Evolutionary conservation across 352 stramenopile genomes (phyloP), one percentile per base, ranked within the genome.

Genomic region (Globisporangium canariense): DNA sequence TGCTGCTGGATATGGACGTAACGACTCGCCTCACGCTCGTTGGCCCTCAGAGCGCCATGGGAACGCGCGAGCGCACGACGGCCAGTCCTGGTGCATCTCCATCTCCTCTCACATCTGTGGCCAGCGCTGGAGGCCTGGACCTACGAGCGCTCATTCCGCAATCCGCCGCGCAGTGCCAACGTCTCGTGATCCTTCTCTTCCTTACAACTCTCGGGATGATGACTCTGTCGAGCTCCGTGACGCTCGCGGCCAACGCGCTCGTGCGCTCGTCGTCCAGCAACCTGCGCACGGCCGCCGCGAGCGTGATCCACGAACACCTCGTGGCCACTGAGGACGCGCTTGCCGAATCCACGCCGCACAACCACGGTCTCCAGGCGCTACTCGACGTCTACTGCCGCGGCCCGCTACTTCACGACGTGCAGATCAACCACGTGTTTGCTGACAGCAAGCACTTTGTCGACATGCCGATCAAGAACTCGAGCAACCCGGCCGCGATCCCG

Each of bases 361-460:
- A 50, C 45, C 30, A 55, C 13, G 49, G 49, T 7, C 49, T 49
- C 28, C 46, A 66, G 30, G 34, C 50, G 18, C 53, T 66, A 2
- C 36, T 66, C 41, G 40, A 70, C 25, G 34, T 92, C 30, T 90
- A 80, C 53, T 89, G 79, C 65, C 60, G 53, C 4, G 81, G 83
- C 3, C 67, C 79, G 16, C 60, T 92, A 32, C 74, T 91, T 22
- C 69, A 86, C 56, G 68, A 85, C 18, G 73, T 96, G 50, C 85
- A 97, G 65, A 71, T 66, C 51, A 61, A 67, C 28, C 38, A 75
- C 34, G 47, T 97, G 28, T 97, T 93, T 57, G 66, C 71, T 11
- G 90, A 97, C 69, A 90, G 79, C 73, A 97, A 97, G 59, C 73
- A 89, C 52, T 97, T 97, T 71, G 90, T 97, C 3, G 88, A 97